These are phyloP conservation scores for Thermothelomyces thermophilus DNA, from an alignment of 2,329 filamentous ascomycete species.

Conservation along the genomic window DNA sequence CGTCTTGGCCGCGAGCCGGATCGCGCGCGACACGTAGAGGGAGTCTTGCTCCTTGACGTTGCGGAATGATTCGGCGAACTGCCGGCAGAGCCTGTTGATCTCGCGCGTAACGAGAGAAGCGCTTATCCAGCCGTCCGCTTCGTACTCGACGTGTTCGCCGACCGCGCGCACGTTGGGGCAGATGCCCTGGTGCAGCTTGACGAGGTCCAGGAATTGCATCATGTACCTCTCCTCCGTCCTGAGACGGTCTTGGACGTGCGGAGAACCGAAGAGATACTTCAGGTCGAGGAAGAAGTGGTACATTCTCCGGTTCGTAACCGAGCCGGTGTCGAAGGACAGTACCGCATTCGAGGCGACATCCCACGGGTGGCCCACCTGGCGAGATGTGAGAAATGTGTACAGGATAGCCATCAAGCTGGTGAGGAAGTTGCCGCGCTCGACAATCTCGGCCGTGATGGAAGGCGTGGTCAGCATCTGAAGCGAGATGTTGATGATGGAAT, in stretches of 20 bases:
- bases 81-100: constrained; percentile 85
- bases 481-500: constrained; percentile 97
- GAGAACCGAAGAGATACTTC: constrained; percentile 81
- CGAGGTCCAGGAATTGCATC: constrained; percentile 88
- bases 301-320: constrained; percentile 89
- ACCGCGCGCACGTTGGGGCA: constrained; percentile 89
- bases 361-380: constrained; percentile 90
- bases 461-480: constrained; percentile 95
- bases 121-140: constrained; percentile 96
- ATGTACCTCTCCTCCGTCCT: constrained; percentile 80
- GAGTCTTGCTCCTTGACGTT: constrained; percentile 59
- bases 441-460: constrained; percentile 91
- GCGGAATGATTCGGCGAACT: constrained; percentile 81
- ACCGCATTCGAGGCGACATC: constrained; percentile 81
- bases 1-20: constrained; percentile 68
- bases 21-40: constrained; percentile 61
- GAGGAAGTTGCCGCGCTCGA: constrained; percentile 90
- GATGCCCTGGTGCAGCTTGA: constrained; percentile 94
- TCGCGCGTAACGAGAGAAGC: constrained; percentile 90
- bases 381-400: constrained; percentile 92
- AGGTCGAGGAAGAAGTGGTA: constrained; percentile 97
- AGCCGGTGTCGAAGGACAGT: constrained; percentile 86
- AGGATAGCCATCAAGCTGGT: constrained; percentile 93
- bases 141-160: constrained; percentile 95
- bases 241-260: constrained; percentile 79